phyloP scores from a whole-genome alignment of 176 grass and related monocot species.

The Phoenix roebelenii region DNA sequence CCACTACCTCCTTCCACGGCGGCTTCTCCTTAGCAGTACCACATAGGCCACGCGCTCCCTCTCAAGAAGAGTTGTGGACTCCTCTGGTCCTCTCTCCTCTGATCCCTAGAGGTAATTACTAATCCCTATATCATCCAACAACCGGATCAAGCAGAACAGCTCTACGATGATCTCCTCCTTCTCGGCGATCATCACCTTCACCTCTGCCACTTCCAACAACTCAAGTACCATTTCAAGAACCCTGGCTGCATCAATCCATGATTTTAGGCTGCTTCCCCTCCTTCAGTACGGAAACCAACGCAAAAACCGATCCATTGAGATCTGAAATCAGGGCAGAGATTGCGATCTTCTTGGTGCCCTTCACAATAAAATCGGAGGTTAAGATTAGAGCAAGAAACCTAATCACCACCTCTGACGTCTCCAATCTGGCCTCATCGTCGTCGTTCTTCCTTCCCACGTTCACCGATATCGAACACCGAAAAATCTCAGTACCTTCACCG shows the following conservation, averaged over 20 bases:
- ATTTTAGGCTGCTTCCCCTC: slow-evolving; percentile 23
- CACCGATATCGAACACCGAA: slow-evolving; percentile 77
- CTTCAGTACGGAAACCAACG: slow-evolving; percentile 22
- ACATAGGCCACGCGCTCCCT: too few species aligned
- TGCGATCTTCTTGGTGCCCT: slow-evolving; percentile 47
- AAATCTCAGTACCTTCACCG: slow-evolving; percentile 72
- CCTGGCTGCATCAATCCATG: slow-evolving; percentile 37
- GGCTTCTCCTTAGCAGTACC: too few species aligned
- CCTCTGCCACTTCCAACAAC: slow-evolving; percentile 10
- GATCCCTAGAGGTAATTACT: too few species aligned
- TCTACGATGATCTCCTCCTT: neutral
- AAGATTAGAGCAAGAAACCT: slow-evolving; percentile 41
- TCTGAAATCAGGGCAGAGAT: slow-evolving; percentile 27
- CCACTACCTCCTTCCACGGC: too few species aligned
- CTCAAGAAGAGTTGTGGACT: too few species aligned
- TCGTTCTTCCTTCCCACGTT: slow-evolving; percentile 16
- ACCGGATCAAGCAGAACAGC: too few species aligned
- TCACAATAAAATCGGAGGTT: slow-evolving; percentile 36
- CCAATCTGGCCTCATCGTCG: neutral
- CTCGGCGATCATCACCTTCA: neutral
- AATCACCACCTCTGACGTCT: slow-evolving; percentile 28
- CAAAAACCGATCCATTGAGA: slow-evolving; percentile 5
- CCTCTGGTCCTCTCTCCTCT: too few species aligned
- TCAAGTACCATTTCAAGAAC: slow-evolving; percentile 35
- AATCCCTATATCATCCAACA: too few species aligned